Base-by-base conservation (phyloP, 495 filamentous ascomycete species). In the Tuber aestivum region DNA sequence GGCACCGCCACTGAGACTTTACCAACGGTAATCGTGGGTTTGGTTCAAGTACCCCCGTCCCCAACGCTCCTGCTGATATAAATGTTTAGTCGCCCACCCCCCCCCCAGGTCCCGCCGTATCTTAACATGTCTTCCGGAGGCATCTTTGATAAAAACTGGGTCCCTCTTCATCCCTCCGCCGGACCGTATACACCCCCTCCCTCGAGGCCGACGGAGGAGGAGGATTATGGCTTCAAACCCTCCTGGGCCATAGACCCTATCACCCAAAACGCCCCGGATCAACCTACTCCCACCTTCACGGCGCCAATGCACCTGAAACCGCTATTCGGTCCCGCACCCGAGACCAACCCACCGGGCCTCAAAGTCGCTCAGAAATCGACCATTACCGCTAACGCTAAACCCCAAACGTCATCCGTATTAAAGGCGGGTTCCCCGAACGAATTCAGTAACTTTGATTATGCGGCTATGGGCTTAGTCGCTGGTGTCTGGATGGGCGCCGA, bases 161-260 rank as follows among this genome's bases (percentile, higher is more conserved):
- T 65, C 27, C 56, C 27, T 6, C 56, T 65, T 35, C 56, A 65
- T 20, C 27, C 56, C 56, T 27, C 32, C 20, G 14, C 1, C 27
- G 56, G 20, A 35, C 56, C 27, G 56, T 65, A 32, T 65, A 65
- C 56, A 32, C 56, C 56, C 32, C 56, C 50, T 61, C 50, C 56
- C 56, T 16, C 56, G 27, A 65, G 56, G 27, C 56, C 27, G 27
- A 3, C 32, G 6, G 74, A 78, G 23, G 38, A 40, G 38, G 61
- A 50, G 12, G 80, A 81, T 21, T 38, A 82, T 41, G 81, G 81
- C 5, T 82, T 82, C 73, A 75, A 82, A 23, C 71, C 81, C 27
- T 71, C 71, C 14, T 82, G 81, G 81, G 81, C 81, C 3, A 45
- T n/a, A 40, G 70, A 48, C 27, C 21, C 75, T 72, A 45, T 79